Percentiles rank a stretch among this genome's conserved stretches.
phyloP scores from a whole-genome alignment of 1,284 basidiomycete species.

The Entoloma clypeatum region DNA sequence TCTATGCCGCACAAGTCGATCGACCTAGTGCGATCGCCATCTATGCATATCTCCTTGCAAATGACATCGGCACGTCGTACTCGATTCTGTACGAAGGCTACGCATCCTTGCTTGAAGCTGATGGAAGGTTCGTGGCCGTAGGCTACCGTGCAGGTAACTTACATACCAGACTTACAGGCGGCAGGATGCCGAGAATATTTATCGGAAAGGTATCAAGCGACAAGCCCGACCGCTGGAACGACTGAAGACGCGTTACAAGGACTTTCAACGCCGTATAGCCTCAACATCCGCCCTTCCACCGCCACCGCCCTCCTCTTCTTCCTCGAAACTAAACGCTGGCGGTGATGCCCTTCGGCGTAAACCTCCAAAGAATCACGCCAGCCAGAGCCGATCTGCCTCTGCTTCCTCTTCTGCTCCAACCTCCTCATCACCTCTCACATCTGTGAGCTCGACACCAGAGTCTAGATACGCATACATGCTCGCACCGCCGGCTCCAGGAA shows the following conservation, averaged over 20 bases:
- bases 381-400: slow-evolving; percentile 16
- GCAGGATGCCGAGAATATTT: slow-evolving; percentile 80
- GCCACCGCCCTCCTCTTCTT: slow-evolving; percentile 27
- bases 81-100: slow-evolving; percentile 86
- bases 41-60: slow-evolving; percentile 73
- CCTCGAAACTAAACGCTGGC: slow-evolving; percentile 22
- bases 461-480: slow-evolving; percentile 66
- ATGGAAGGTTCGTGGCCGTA: slow-evolving; percentile 59
- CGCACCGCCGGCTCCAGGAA: slow-evolving; percentile 59
- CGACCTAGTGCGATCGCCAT: slow-evolving; percentile 55
- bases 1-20: slow-evolving; percentile 71
- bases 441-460: slow-evolving; percentile 34
- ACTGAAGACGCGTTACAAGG: slow-evolving; percentile 78
- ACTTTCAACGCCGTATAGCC: slow-evolving; percentile 62
- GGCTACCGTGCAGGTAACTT: slow-evolving; percentile 3
- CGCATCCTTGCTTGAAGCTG: slow-evolving; percentile 69
- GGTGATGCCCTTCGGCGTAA: slow-evolving; percentile 45
- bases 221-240: slow-evolving; percentile 81
- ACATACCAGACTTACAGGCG: slow-evolving; percentile 39
- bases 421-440: slow-evolving; percentile 18
- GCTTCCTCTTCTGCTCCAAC: slow-evolving; percentile 20
- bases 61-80: slow-evolving; percentile 76
- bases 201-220: slow-evolving; percentile 80
- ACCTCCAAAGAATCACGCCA: slow-evolving; percentile 49
- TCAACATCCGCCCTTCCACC: slow-evolving; percentile 21